phyloP scores from a whole-genome alignment of 129 eudicot species.

The Saussurea involucrata region DNA sequence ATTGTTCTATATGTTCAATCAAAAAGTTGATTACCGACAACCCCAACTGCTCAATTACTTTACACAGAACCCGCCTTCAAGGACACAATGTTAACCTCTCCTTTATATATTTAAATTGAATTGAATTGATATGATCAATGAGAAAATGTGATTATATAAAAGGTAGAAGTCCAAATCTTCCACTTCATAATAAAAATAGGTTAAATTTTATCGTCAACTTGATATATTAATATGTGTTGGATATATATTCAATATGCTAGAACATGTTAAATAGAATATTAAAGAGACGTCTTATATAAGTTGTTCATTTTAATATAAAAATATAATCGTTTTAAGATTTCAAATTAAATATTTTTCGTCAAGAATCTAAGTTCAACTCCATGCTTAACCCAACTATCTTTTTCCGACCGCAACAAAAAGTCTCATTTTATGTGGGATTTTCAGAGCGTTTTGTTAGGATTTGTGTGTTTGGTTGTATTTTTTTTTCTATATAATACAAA shows the following conservation, averaged over 20 bases:
- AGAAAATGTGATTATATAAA: background rate
- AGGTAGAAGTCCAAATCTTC: background rate
- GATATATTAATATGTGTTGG: background rate
- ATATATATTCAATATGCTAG: background rate
- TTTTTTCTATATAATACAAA: background rate
- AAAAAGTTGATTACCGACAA: no score
- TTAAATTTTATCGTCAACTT: slow-evolving; percentile 5
- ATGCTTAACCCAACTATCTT: background rate
- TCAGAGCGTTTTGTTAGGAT: background rate
- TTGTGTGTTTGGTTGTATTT: background rate
- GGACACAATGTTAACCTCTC: no score
- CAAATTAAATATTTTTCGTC: background rate
- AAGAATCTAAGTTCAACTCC: background rate
- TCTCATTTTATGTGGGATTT: background rate
- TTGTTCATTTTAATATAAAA: background rate
- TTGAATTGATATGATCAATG: background rate
- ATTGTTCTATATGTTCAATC: background rate
- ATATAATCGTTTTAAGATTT: no score
- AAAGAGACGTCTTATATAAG: slow-evolving; percentile 1
- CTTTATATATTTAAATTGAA: background rate
- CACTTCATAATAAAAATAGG: background rate
- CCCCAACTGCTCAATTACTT: no score
- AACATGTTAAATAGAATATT: background rate
- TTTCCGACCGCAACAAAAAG: background rate
- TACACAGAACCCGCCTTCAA: no score